These are phyloP conservation scores for Hypoxylon sp. DNA, from an alignment of 2,329 filamentous ascomycete species.

Conservation along the genomic window DNA sequence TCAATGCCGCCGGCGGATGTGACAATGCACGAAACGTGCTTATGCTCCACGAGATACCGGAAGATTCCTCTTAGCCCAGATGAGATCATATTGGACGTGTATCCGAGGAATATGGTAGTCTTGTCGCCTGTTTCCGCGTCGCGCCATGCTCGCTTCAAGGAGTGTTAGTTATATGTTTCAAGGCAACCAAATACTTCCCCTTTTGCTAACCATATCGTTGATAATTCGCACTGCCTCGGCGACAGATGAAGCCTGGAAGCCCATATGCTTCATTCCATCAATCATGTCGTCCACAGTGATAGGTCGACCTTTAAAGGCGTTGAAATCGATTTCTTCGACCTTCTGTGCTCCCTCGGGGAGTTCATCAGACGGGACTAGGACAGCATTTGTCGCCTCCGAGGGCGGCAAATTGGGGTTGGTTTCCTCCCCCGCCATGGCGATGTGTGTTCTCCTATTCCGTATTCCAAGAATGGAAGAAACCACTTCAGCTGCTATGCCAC, in stretches of 20 bases:
- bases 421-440: conserved; percentile 44
- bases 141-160: conserved; percentile 74
- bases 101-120: conserved; percentile 96
- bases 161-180: conserved; percentile 43
- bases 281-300: conserved; percentile 90
- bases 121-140: conserved; percentile 81
- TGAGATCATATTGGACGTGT: conserved; percentile 97
- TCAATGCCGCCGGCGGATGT: conserved; percentile 96
- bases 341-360: conserved; percentile 82
- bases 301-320: conserved; percentile 77
- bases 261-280: conserved; percentile 85
- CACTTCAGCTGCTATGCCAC: conserved; percentile 5
- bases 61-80: conserved; percentile 92
- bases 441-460: background rate
- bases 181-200: conserved; percentile 31
- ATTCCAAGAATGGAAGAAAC: conserved; percentile 7
- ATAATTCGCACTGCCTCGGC: conserved; percentile 88
- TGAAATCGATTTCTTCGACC: conserved; percentile 93
- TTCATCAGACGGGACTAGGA: conserved; percentile 85
- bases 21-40: conserved; percentile 91
- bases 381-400: conserved; percentile 77
- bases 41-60: conserved; percentile 92
- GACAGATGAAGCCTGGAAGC: conserved; percentile 80
- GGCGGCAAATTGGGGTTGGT: conserved; percentile 61
- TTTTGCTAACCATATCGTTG: conserved; percentile 84